Percentiles rank a stretch among this genome's conserved stretches.
Conservation (phyloP, 805 yeast genomes). For the Teunomyces tritomae region DNA sequence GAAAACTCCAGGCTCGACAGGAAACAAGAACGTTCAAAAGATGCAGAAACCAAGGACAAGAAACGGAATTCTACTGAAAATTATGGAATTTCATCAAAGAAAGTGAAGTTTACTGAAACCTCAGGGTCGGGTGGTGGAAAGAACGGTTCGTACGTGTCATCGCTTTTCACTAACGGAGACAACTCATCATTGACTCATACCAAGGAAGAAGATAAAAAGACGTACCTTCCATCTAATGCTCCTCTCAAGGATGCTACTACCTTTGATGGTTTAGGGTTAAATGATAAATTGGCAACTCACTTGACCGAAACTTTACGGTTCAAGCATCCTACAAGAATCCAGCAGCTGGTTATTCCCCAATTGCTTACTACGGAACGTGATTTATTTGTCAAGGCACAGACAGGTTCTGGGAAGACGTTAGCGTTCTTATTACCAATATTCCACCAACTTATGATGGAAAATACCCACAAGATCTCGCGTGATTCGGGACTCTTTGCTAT, state of each 20-base stretch:
- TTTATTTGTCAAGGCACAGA: conserved; percentile 90
- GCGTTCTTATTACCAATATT: conserved; percentile 84
- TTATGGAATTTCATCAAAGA: conserved; percentile 26
- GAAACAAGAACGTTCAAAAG: neutral
- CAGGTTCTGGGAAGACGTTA: conserved; percentile 97
- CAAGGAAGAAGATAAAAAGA: conserved; percentile 29
- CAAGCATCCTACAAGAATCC: conserved; percentile 80
- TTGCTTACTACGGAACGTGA: conserved; percentile 51
- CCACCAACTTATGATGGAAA: conserved; percentile 61
- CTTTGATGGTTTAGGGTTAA: conserved; percentile 71
- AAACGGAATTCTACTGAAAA: neutral
- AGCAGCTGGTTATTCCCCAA: conserved; percentile 73
- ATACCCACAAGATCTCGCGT: conserved; percentile 44
- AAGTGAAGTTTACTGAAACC: conserved; percentile 43
- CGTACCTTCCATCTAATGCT: conserved; percentile 63
- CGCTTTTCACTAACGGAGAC: conserved; percentile 56
- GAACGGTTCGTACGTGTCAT: conserved; percentile 72
- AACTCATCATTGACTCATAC: conserved; percentile 59
- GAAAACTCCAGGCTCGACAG: conserved; percentile 9
- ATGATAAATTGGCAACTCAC: conserved; percentile 50
- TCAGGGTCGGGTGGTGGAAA: conserved; percentile 54
- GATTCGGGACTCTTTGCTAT: conserved; percentile 85
- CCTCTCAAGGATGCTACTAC: conserved; percentile 70
- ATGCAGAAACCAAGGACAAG: conserved; percentile 3
- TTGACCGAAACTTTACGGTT: conserved; percentile 56